phyloP scores from a whole-genome alignment of 2,329 filamentous ascomycete species.

The Ophiostoma sp. region DNA sequence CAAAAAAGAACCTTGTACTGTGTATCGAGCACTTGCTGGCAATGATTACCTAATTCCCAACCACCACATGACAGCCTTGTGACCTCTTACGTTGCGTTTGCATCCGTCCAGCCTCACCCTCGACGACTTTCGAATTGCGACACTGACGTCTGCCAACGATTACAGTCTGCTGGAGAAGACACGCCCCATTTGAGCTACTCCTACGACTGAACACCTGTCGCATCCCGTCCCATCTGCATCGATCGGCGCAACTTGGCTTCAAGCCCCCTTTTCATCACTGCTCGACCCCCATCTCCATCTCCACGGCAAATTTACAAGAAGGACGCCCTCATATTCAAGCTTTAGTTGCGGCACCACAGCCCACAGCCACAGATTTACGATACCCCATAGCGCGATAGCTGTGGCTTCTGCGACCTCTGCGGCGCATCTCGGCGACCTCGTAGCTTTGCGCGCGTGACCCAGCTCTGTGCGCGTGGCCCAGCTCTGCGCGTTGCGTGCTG shows the following conservation, averaged over 20 bases:
- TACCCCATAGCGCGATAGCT: not conserved
- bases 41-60: not conserved
- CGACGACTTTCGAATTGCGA: not conserved
- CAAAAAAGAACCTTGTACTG: not conserved
- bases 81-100: not conserved
- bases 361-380: not conserved
- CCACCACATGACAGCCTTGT: slow-evolving; percentile 8
- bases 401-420: not conserved
- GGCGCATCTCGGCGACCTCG: not conserved
- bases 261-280: not conserved
- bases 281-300: not conserved
- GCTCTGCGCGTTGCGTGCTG: not conserved
- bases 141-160: not conserved
- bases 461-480: not conserved
- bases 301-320: not conserved
- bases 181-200: not conserved
- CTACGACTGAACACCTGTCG: not conserved
- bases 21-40: not conserved
- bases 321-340: not conserved
- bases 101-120: not conserved
- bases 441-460: not conserved
- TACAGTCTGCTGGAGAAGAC: not conserved
- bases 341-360: no score
- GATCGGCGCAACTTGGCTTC: slow-evolving; percentile 1
- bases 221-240: slow-evolving; percentile 1